phyloP scores from a whole-genome alignment of 306 rosid species.

The Boehmeria nivea region DNA sequence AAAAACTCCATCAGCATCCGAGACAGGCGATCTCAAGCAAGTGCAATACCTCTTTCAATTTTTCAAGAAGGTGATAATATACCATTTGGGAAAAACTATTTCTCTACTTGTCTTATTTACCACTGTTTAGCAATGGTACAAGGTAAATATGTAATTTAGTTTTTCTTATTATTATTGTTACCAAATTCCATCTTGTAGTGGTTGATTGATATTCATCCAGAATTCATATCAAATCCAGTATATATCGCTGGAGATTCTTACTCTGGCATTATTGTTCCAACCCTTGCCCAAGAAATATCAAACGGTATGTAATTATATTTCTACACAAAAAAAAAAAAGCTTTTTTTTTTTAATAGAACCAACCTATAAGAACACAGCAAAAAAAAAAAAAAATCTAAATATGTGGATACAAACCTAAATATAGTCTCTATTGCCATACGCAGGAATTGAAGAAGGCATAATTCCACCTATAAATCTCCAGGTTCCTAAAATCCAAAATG shows the following conservation, averaged over 20 bases:
- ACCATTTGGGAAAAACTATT: not conserved
- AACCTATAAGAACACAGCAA: no score
- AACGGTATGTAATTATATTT: constrained; percentile 35
- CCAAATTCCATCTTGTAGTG: constrained; percentile 47
- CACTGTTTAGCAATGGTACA: no score
- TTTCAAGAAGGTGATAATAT: constrained; percentile 34
- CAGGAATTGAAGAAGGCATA: constrained; percentile 54
- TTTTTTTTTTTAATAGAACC: no score
- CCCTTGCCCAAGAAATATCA: constrained; percentile 41
- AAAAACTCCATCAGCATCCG: constrained; percentile 18
- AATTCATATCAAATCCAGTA: constrained; percentile 38
- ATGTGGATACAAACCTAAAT: no score
- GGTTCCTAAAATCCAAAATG: constrained; percentile 24
- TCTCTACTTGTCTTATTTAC: no score
- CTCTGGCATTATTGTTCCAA: constrained; percentile 58
- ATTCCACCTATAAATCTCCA: constrained; percentile 49
- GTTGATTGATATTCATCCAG: constrained; percentile 50
- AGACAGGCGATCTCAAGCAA: constrained; percentile 30
- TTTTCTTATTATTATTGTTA: not conserved
- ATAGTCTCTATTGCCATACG: no score
- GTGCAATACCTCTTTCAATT: constrained; percentile 43
- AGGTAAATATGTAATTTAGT: no score
- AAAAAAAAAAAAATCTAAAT: no score
- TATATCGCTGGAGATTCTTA: constrained; percentile 73
- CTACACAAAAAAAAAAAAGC: no score